phyloP scores from a whole-genome alignment of 495 filamentous ascomycete genomes.

The Aspergillus diversus region DNA sequence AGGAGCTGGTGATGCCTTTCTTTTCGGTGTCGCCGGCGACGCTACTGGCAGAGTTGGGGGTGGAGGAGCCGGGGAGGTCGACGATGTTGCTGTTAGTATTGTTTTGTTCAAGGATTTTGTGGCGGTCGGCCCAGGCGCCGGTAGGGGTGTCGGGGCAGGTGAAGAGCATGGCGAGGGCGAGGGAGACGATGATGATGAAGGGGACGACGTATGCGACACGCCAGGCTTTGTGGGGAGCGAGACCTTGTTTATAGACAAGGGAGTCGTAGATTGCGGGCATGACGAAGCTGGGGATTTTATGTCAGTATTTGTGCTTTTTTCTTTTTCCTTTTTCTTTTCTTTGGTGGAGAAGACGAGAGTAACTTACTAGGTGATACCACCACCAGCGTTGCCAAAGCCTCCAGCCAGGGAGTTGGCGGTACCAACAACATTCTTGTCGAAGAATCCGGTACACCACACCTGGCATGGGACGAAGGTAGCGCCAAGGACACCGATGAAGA shows the following conservation, averaged over 20 bases:
- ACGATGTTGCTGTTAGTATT: conserved; percentile 55
- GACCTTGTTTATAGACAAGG: conserved; percentile 59
- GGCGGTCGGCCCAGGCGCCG: conserved; percentile 79
- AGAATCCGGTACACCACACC: conserved; percentile 94
- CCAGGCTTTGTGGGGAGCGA: conserved; percentile 74
- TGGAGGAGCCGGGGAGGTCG: conserved; percentile 46
- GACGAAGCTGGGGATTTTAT: conserved; percentile 63
- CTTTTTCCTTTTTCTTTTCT: background rate
- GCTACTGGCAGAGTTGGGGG: conserved; percentile 39
- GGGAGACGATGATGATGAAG: conserved; percentile 69
- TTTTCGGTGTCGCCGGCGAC: conserved; percentile 46
- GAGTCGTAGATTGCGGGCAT: conserved; percentile 93
- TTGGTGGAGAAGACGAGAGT: background rate
- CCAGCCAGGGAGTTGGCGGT: conserved; percentile 86
- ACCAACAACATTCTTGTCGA: conserved; percentile 93
- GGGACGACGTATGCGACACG: conserved; percentile 86
- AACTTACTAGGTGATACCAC: conserved; percentile 71
- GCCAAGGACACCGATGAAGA: conserved; percentile 93
- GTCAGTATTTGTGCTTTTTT: background rate
- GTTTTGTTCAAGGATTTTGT: conserved; percentile 39
- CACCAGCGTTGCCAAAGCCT: conserved; percentile 88
- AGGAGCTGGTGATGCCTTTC: conserved; percentile 34
- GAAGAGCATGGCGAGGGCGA: conserved; percentile 70
- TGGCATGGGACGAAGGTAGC: conserved; percentile 93
- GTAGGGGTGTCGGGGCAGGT: conserved; percentile 81